phyloP scores from a whole-genome alignment of 768 basidiomycete genomes.

The Gymnopilus dilepis region DNA sequence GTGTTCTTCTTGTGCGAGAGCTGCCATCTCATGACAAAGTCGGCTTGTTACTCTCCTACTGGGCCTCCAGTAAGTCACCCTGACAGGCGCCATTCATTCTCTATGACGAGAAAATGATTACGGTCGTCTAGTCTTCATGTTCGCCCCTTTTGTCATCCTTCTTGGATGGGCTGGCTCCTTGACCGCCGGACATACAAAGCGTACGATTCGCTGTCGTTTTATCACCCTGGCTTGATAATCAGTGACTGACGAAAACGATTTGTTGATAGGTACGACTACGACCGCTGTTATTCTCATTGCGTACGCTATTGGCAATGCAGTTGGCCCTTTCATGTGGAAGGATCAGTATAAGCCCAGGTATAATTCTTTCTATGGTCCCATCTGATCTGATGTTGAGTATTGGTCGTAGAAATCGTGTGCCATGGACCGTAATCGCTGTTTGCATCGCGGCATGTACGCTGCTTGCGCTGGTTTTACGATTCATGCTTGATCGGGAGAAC shows the following conservation, averaged over 20 bases:
- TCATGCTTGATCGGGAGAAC: conserved; percentile 66
- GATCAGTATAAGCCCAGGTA: conserved; percentile 70
- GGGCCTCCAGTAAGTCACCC: conserved; percentile 64
- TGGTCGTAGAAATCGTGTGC: conserved; percentile 64
- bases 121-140: conserved; percentile 60
- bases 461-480: conserved; percentile 59
- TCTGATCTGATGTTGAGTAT: neutral
- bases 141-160: conserved; percentile 70
- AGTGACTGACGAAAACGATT: neutral
- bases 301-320: conserved; percentile 80
- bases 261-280: conserved; percentile 66
- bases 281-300: conserved; percentile 76
- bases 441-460: conserved; percentile 61
- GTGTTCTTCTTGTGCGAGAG: conserved; percentile 68
- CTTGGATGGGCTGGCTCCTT: conserved; percentile 76
- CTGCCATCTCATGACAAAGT: conserved; percentile 68
- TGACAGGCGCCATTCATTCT: neutral
- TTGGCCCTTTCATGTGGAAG: conserved; percentile 81
- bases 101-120: conserved; percentile 2
- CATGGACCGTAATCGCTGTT: conserved; percentile 74
- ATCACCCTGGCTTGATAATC: neutral
- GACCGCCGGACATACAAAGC: conserved; percentile 77
- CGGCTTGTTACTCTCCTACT: conserved; percentile 76
- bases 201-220: conserved; percentile 36
- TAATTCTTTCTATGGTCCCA: neutral